Base-by-base conservation (phyloP, 306 rosid genomes). In the Cicer arietinum region DNA sequence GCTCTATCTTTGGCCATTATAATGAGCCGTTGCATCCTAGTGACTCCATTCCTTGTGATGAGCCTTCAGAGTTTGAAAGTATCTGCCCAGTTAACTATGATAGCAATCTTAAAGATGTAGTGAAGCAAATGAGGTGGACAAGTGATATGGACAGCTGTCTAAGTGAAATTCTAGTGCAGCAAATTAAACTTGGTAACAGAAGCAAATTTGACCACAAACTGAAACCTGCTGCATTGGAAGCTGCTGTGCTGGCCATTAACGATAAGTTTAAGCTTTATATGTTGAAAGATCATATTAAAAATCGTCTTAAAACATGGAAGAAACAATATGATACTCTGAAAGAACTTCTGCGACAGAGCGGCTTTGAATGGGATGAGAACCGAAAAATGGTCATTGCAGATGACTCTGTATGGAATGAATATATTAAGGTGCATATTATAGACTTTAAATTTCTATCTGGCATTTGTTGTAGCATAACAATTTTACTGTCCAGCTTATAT, bases 301-400 rank as follows among this genome's bases (percentile, higher is more conserved):
- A 84, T 69, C 85, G 85, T 67, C 86, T 87, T 16, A 87, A 80
- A 78, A 82, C 88, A 20, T 84, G 80, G 90, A 87, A 78, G 77
- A 84, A 76, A 63, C 84, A 82, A 73, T 80, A 70, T 76, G 81
- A 78, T 61, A 51, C 75, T 59, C 77, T 82, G 71, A 80, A 81
- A 68, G 82, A 77, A 69, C 76, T 87, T 40, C 53, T 84, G 45
- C 41, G 71, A n/a, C 80, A 84, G 63, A 69, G 74, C 1, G 77
- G 82, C 71, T 87, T 87, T 82, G 78, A 84, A 73, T 87, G 90
- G 90, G 90, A 87, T 30, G 85, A 74, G 22, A 76, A 75, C 25
- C 82, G 50, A 54, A 87, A 74, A 83, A 82, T 80, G 88, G 81
- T 87, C 67, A 69, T 74, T 75, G 90, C 88, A 53, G 56, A 79